Conservation (phyloP, 169 alveolate genomes). For the Amoebophrya sp. region DNA sequence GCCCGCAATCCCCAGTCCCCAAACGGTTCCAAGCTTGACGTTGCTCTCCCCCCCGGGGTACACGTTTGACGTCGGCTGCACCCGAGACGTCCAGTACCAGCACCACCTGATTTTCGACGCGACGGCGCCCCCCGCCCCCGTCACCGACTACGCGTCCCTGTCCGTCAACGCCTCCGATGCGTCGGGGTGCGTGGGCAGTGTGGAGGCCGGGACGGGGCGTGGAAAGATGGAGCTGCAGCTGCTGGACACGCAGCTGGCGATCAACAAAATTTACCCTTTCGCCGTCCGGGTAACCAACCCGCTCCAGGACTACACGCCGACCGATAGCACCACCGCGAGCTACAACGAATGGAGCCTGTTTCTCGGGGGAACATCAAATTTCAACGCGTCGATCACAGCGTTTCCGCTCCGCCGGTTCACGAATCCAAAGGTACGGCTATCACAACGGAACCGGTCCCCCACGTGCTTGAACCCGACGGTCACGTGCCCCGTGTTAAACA, state of each 20-base stretch:
- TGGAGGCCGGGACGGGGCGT: not conserved
- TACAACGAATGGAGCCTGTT: too few species aligned
- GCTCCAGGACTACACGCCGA: not conserved
- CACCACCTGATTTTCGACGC: constrained; percentile 24
- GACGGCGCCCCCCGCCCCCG: not conserved
- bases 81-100: not conserved
- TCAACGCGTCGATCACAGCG: not conserved
- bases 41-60: not conserved
- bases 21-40: not conserved
- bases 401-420: not conserved
- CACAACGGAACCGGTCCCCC: not conserved
- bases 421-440: not conserved
- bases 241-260: not conserved
- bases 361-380: too few species aligned
- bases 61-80: not conserved
- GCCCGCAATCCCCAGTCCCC: not conserved
- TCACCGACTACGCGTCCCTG: not conserved
- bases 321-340: too few species aligned
- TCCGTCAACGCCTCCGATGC: not conserved
- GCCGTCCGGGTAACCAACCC: not conserved
- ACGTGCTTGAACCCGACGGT: not conserved
- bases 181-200: not conserved
- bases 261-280: not conserved
- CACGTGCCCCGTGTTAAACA: not conserved
- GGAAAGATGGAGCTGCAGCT: not conserved